These are phyloP conservation scores for Casuarina equisetifolia DNA, from an alignment of 306 rosid species.

Conservation along the genomic window DNA sequence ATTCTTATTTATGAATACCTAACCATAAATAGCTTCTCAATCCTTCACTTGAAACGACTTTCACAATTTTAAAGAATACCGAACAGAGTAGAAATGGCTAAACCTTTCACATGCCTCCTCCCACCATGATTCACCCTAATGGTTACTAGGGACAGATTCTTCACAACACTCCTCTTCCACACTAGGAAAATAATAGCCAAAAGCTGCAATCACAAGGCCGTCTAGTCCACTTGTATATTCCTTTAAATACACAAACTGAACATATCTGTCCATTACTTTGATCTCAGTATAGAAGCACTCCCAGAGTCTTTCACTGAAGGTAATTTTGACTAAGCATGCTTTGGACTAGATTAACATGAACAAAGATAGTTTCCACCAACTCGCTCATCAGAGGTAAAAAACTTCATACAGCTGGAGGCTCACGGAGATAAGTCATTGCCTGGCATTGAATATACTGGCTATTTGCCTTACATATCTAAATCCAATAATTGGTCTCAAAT, in stretches of 20 bases:
- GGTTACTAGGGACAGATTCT: neutral
- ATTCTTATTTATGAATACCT: neutral
- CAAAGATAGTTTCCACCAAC: neutral
- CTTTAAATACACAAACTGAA: neutral
- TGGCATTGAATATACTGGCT: neutral
- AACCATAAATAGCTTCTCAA: constrained; percentile 1
- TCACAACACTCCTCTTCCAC: neutral
- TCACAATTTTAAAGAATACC: neutral
- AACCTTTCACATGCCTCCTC: neutral
- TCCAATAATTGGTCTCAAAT: neutral
- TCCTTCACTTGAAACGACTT: neutral
- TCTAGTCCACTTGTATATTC: neutral
- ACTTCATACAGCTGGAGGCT: neutral
- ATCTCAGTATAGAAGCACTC: neutral
- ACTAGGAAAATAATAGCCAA: neutral
- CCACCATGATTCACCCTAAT: neutral
- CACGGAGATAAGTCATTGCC: neutral
- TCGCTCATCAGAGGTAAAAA: neutral
- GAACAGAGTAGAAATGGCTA: neutral
- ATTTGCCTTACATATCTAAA: neutral
- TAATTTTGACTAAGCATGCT: neutral
- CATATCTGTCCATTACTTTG: neutral
- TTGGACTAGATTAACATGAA: neutral
- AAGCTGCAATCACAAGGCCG: neutral
- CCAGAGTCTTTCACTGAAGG: neutral